Conservation (phyloP, 192 early-diverging fungal species). For the Gonapodya prolifera region DNA sequence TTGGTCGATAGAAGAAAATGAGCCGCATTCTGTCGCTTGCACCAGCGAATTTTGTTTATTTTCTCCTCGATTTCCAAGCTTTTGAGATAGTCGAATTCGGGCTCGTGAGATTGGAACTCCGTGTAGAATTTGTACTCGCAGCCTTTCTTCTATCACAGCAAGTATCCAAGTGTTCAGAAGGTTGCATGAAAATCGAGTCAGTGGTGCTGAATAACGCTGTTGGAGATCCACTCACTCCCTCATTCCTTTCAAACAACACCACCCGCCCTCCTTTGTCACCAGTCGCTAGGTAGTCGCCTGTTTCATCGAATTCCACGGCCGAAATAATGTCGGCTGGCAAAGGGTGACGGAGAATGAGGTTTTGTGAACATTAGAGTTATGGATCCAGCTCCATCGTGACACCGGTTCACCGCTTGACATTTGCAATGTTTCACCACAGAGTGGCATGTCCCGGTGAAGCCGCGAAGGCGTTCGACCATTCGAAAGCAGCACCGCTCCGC, state of each 20-base stretch:
- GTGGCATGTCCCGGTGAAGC: no score
- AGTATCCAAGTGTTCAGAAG: background rate
- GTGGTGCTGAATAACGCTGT: background rate
- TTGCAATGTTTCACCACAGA: background rate
- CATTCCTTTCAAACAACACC: constrained; percentile 96
- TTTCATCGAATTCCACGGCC: constrained; percentile 95
- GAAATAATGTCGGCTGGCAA: constrained; percentile 93
- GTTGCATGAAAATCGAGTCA: background rate
- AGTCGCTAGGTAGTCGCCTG: constrained; percentile 92
- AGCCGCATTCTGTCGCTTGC: constrained; percentile 86
- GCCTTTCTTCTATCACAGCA: constrained; percentile 72
- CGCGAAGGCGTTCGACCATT: no score
- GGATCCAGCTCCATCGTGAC: background rate
- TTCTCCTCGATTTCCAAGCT: constrained; percentile 99
- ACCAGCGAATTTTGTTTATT: constrained; percentile 99
- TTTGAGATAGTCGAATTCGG: constrained; percentile 99
- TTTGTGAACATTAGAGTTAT: background rate
- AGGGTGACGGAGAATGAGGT: background rate
- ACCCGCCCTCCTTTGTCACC: constrained; percentile 96
- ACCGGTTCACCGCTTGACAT: background rate
- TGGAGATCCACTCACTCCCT: constrained; percentile 57
- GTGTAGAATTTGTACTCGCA: constrained; percentile 99
- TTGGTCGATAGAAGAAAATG: constrained; percentile 97
- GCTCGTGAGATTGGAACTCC: constrained; percentile 99
- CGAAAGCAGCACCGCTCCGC: background rate